These are phyloP conservation scores for Penicillium pancosmium DNA, from an alignment of 495 filamentous ascomycete species.

Conservation along the genomic window DNA sequence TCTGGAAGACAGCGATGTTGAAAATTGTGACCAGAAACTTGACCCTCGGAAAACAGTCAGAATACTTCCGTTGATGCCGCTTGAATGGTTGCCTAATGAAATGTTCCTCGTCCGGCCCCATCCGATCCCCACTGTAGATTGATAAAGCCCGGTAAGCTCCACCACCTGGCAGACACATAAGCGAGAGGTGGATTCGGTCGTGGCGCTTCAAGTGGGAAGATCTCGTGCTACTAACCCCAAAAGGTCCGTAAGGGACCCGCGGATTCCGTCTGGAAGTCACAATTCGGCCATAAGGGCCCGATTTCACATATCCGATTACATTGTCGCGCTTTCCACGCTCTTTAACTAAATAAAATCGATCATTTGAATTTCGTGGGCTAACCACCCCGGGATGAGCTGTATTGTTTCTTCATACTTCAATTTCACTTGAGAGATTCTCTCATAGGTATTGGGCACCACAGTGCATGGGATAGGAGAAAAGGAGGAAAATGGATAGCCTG, in stretches of 20 bases:
- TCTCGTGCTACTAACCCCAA: neutral
- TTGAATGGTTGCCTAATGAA: conserved; percentile 2
- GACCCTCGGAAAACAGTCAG: neutral
- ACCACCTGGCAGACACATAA: neutral
- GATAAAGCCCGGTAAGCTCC: neutral
- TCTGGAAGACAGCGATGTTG: neutral
- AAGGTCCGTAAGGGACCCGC: neutral
- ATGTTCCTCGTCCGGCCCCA: neutral
- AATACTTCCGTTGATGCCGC: neutral
- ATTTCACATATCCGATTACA: neutral
- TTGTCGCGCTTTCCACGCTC: neutral
- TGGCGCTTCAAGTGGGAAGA: neutral
- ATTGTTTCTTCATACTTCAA: too few relatives aligned
- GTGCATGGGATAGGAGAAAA: too few relatives aligned
- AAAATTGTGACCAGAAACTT: neutral
- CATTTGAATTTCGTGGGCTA: too few relatives aligned
- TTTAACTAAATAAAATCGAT: neutral
- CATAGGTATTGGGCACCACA: too few relatives aligned
- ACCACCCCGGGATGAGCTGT: too few relatives aligned
- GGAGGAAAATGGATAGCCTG: too few relatives aligned
- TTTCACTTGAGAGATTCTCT: too few relatives aligned
- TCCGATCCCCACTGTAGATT: conserved; percentile 5
- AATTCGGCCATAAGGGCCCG: neutral
- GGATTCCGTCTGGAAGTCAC: neutral
- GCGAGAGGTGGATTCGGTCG: neutral